Conservation (phyloP, 257 asterid species). For the Nicotiana obtusifolia region DNA sequence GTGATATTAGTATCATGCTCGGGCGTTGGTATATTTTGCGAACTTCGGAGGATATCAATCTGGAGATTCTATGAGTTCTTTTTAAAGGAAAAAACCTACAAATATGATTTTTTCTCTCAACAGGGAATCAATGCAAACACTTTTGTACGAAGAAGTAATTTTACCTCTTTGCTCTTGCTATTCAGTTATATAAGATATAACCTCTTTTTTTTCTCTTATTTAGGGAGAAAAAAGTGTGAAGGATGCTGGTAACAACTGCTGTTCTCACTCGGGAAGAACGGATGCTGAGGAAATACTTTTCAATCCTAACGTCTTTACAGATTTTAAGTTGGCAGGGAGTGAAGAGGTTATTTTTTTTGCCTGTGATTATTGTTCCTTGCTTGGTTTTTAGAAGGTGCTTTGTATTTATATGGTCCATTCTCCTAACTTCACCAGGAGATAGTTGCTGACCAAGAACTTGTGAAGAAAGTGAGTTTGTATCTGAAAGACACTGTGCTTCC, state of each 20-base stretch:
- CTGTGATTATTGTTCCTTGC: background rate
- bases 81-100: background rate
- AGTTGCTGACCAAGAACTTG: constrained; percentile 73
- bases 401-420: constrained; percentile 7
- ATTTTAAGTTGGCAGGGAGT: constrained; percentile 72
- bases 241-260: constrained; percentile 27
- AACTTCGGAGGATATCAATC: background rate
- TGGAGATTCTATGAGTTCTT: background rate
- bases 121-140: background rate
- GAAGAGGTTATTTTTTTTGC: constrained; percentile 48
- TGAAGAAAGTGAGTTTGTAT: constrained; percentile 65
- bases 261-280: constrained; percentile 28
- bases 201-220: constrained; percentile 18
- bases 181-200: background rate
- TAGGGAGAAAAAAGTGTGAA: constrained; percentile 28
- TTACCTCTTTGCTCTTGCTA: background rate
- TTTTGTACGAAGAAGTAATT: background rate
- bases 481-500: constrained; percentile 69
- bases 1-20: background rate
- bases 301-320: constrained; percentile 89
- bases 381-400: constrained; percentile 4
- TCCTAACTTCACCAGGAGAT: constrained; percentile 47
- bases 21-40: background rate
- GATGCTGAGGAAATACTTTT: constrained; percentile 52
- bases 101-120: background rate